Conservation (phyloP, 2,329 filamentous ascomycete genomes). For the Cucurbitaria berberidis region DNA sequence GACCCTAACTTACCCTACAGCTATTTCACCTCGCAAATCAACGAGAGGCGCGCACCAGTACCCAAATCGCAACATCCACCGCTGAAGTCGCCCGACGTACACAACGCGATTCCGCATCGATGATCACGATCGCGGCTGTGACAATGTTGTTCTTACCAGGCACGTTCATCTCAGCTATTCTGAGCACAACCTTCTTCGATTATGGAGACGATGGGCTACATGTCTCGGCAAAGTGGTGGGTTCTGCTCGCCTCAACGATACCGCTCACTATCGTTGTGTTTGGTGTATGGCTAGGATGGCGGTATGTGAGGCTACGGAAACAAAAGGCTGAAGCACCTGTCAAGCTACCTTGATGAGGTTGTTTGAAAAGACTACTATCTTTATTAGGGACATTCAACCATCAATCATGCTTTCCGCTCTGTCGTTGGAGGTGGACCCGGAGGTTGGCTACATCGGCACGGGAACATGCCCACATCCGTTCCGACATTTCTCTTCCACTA, state of each 20-base stretch:
- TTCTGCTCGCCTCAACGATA: slow-evolving; percentile 20
- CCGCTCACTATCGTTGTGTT: slow-evolving; percentile 20
- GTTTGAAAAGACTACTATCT: neutral
- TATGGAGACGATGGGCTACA: slow-evolving; percentile 13
- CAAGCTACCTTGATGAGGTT: neutral
- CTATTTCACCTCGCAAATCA: slow-evolving; percentile 32
- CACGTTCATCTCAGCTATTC: slow-evolving; percentile 23
- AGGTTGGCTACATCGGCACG: slow-evolving; percentile 1
- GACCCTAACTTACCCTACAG: slow-evolving; percentile 10
- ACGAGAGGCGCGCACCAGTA: slow-evolving; percentile 19
- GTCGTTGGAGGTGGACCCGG: neutral
- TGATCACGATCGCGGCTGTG: slow-evolving; percentile 35
- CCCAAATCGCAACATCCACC: slow-evolving; percentile 23
- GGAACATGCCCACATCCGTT: slow-evolving; percentile 3
- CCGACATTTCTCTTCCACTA: neutral
- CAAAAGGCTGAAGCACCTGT: neutral
- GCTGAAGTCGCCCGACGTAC: slow-evolving; percentile 28
- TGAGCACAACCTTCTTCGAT: slow-evolving; percentile 28
- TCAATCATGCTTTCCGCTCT: neutral
- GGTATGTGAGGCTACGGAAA: slow-evolving; percentile 6
- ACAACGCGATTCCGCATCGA: slow-evolving; percentile 32
- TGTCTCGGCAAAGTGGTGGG: slow-evolving; percentile 21
- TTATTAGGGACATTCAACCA: neutral
- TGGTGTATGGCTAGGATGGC: slow-evolving; percentile 20
- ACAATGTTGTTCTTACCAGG: slow-evolving; percentile 34